phyloP scores from a whole-genome alignment of 2,329 filamentous ascomycete genomes.

The Malbranchea cinnamomea region DNA sequence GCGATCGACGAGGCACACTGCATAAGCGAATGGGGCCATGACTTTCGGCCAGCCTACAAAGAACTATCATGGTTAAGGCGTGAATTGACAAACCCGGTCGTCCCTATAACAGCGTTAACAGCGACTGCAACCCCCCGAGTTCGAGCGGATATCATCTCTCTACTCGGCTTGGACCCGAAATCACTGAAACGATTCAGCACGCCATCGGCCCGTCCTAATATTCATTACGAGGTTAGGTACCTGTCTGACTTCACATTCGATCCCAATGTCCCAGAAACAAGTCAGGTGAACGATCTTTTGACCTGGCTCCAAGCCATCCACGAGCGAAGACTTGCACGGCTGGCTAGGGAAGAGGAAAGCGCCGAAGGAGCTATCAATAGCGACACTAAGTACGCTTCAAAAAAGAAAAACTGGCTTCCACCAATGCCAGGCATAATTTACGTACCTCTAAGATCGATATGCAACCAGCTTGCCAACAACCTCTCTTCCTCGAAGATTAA shows the following conservation, averaged over 20 bases:
- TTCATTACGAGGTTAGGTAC: constrained; percentile 79
- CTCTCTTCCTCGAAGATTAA: constrained; percentile 16
- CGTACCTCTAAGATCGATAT: constrained; percentile 26
- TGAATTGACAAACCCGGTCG: constrained; percentile 52
- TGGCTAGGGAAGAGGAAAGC: too few relatives aligned
- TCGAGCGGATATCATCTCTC: constrained; percentile 64
- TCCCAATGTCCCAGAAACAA: constrained; percentile 29
- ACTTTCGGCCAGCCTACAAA: constrained; percentile 89
- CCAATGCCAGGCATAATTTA: constrained; percentile 35
- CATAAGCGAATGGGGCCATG: constrained; percentile 96
- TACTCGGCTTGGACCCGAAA: constrained; percentile 50
- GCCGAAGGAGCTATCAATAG: constrained; percentile 45
- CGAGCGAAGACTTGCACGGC: constrained; percentile 45
- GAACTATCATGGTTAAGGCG: constrained; percentile 68
- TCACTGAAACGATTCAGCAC: constrained; percentile 64
- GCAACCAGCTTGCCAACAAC: constrained; percentile 25
- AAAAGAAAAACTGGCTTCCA: constrained; percentile 11
- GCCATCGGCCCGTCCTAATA: constrained; percentile 67
- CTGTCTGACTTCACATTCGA: constrained; percentile 20
- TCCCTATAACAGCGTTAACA: constrained; percentile 84
- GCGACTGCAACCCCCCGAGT: constrained; percentile 77
- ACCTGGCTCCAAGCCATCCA: constrained; percentile 63
- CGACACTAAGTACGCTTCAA: background rate
- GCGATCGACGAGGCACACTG: constrained; percentile 93
- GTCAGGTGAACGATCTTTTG: constrained; percentile 65